phyloP scores from a whole-genome alignment of 208 protist genomes.

The Polymyxa betae region DNA sequence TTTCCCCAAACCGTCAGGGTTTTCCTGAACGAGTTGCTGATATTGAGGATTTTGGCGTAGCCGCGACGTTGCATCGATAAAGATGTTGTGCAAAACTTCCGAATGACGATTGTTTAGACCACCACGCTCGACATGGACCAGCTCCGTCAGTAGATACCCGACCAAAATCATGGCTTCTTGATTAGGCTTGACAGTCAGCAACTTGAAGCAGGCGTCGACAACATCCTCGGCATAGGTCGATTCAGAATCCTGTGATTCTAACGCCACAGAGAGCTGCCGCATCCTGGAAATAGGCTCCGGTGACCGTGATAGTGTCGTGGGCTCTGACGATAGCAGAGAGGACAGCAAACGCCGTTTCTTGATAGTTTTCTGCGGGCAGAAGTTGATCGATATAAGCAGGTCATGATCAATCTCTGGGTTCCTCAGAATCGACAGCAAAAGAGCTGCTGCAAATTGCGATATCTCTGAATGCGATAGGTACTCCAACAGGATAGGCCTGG shows the following conservation, averaged over 20 bases:
- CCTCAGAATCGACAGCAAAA: neutral
- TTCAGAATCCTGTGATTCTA: neutral
- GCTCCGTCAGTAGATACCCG: neutral
- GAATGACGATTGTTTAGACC: neutral
- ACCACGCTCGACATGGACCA: slow-evolving; percentile 51
- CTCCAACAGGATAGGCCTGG: neutral
- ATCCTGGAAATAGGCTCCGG: neutral
- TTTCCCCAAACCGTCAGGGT: too few species aligned
- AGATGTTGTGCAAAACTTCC: neutral
- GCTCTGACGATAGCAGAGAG: neutral
- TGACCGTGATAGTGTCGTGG: neutral
- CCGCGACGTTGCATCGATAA: too few species aligned
- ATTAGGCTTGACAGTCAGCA: neutral
- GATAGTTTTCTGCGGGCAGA: slow-evolving; percentile 19
- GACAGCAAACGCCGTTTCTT: neutral
- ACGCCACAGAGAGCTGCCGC: neutral
- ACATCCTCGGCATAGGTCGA: slow-evolving; percentile 4
- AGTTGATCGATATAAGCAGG: neutral
- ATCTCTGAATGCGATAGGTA: neutral
- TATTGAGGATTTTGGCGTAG: too few species aligned
- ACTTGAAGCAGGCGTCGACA: neutral
- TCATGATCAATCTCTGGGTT: neutral
- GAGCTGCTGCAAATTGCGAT: neutral
- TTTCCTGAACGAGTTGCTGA: too few species aligned
- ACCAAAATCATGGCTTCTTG: neutral